phyloP scores from a whole-genome alignment of 2,329 filamentous ascomycete species.

The Pseudogymnoascus sp. region DNA sequence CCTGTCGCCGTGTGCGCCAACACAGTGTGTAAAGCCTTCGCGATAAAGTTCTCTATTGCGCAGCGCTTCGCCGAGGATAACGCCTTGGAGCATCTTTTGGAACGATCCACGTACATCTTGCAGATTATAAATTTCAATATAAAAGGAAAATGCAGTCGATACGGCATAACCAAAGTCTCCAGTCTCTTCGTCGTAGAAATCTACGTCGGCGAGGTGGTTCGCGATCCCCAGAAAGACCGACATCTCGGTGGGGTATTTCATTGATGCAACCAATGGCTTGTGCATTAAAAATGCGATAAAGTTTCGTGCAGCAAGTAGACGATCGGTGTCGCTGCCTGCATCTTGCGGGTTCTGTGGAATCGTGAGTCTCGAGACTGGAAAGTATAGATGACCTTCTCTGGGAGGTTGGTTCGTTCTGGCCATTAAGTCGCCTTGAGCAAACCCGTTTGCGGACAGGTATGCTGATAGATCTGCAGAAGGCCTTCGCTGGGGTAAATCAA shows the following conservation, averaged over 20 bases:
- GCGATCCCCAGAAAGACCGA: slow-evolving; percentile 47
- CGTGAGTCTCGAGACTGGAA: slow-evolving; percentile 32
- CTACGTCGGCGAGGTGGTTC: slow-evolving; percentile 46
- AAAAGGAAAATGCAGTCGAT: slow-evolving; percentile 60
- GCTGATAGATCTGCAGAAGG: slow-evolving; percentile 27
- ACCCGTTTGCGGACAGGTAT: slow-evolving; percentile 18
- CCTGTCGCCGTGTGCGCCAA: slow-evolving; percentile 63
- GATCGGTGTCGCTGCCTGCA: slow-evolving; percentile 40
- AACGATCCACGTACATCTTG: slow-evolving; percentile 73
- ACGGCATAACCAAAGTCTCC: slow-evolving; percentile 52
- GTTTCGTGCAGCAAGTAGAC: slow-evolving; percentile 52
- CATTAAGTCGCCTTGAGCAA: slow-evolving; percentile 19
- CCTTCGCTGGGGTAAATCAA: slow-evolving; percentile 28
- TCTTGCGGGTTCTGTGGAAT: slow-evolving; percentile 31
- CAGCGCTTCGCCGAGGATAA: slow-evolving; percentile 85
- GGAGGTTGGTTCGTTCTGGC: slow-evolving; percentile 25
- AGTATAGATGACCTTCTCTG: slow-evolving; percentile 43
- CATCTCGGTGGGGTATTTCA: slow-evolving; percentile 43
- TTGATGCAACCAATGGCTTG: slow-evolving; percentile 54
- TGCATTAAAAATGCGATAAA: slow-evolving; percentile 58
- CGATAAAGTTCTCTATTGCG: slow-evolving; percentile 75
- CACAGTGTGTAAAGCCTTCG: slow-evolving; percentile 84
- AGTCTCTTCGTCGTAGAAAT: slow-evolving; percentile 48
- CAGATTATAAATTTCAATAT: slow-evolving; percentile 67
- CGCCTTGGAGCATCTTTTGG: slow-evolving; percentile 81